A percentile compares a stretch with the other conserved stretches of the same genome.
phyloP scores from a whole-genome alignment of 140 eudicot genomes.

The Eryngium alpinum region DNA sequence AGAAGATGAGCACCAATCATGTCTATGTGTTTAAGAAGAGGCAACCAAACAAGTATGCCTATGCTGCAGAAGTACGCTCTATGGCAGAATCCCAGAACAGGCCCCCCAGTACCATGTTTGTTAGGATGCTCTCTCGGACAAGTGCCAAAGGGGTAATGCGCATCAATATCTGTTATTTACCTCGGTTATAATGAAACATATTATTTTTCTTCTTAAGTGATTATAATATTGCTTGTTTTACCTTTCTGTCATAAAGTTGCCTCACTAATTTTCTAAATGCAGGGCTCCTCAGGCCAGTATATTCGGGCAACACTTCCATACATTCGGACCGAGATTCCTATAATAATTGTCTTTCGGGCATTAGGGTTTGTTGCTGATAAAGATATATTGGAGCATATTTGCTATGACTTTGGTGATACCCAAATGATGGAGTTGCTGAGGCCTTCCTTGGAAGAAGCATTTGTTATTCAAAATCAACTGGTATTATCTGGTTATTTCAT shows the following conservation, averaged over 20 bases:
- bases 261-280: conserved; percentile 21
- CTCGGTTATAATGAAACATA: background rate
- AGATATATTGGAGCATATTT: conserved; percentile 90
- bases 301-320: conserved; percentile 93
- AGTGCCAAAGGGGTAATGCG: conserved; percentile 89
- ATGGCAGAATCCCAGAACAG: conserved; percentile 91
- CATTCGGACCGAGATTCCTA: conserved; percentile 85
- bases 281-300: conserved; percentile 97
- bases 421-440: conserved; percentile 98
- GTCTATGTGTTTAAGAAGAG: conserved; percentile 92
- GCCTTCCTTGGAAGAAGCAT: conserved; percentile 97
- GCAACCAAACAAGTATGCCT: conserved; percentile 95
- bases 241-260: no score
- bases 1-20: conserved; percentile 97
- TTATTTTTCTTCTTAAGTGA: background rate
- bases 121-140: conserved; percentile 83
- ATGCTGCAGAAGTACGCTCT: conserved; percentile 85
- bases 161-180: background rate
- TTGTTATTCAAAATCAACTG: conserved; percentile 94
- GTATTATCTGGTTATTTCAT: conserved; percentile 24
- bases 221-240: background rate
- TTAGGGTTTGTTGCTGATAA: conserved; percentile 96
- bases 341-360: conserved; percentile 85
- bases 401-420: conserved; percentile 87
- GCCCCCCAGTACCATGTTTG: conserved; percentile 96